These are phyloP conservation scores for Thelonectria discophora DNA, from an alignment of 2,329 filamentous ascomycete species.

Conservation along the genomic window DNA sequence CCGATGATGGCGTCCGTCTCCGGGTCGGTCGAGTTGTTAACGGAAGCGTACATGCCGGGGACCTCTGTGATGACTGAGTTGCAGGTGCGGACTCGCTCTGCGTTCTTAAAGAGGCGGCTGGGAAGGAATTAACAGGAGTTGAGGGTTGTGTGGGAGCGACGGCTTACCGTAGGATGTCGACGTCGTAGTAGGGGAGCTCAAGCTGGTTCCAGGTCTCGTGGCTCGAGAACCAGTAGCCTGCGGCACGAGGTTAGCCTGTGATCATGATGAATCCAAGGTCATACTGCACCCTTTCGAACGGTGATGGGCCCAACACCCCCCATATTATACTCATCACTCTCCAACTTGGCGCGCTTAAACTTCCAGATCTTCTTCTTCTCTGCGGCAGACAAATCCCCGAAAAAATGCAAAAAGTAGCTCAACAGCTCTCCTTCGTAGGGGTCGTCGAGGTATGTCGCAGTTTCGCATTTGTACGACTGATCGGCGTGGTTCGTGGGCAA, in stretches of 20 bases:
- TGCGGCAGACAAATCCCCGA: constrained; percentile 42
- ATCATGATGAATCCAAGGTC: not conserved
- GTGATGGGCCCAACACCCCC: constrained; percentile 51
- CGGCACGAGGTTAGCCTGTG: not conserved
- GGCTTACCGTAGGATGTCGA: constrained; percentile 50
- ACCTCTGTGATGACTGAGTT: constrained; percentile 50
- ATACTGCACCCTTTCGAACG: constrained; percentile 47
- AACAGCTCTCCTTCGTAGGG: constrained; percentile 56
- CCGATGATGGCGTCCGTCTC: constrained; percentile 48
- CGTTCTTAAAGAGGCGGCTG: constrained; percentile 51
- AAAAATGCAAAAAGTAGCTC: constrained; percentile 53
- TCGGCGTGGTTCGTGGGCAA: constrained; percentile 41
- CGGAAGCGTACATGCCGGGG: constrained; percentile 53
- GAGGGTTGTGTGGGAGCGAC: not conserved
- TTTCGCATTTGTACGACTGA: constrained; percentile 50
- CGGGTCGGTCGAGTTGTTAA: constrained; percentile 53
- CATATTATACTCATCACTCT: constrained; percentile 49
- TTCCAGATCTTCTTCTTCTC: constrained; percentile 51
- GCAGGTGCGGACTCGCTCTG: constrained; percentile 53
- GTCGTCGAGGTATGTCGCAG: constrained; percentile 47
- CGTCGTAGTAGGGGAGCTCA: constrained; percentile 54
- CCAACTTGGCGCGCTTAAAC: constrained; percentile 49
- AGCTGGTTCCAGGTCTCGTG: constrained; percentile 55
- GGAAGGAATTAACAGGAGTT: not conserved
- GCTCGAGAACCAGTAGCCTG: constrained; percentile 53